A percentile compares a stretch with the other conserved stretches of the same genome.
Evolutionary conservation across 164 flowering plant genomes (phyloP).

Genomic region (Magnolia sinica): DNA sequence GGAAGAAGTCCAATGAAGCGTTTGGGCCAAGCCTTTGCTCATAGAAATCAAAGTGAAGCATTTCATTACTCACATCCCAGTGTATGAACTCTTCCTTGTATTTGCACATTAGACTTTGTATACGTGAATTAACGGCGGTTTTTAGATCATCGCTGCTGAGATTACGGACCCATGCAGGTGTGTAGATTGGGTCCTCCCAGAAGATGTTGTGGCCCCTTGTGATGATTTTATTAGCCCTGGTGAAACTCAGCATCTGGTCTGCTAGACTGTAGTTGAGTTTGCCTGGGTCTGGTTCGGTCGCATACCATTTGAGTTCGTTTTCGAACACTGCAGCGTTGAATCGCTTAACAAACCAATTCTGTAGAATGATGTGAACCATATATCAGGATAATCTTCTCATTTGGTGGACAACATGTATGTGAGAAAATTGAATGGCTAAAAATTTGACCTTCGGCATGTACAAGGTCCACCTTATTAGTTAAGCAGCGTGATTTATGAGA

Average conservation of each 20-base stretch:
- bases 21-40: slow-evolving; percentile 66
- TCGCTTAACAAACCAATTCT: slow-evolving; percentile 78
- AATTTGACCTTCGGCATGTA: too few species aligned
- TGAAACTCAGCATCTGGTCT: slow-evolving; percentile 69
- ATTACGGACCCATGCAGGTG: slow-evolving; percentile 76
- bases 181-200: slow-evolving; percentile 87
- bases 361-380: slow-evolving; percentile 6
- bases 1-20: slow-evolving; percentile 55
- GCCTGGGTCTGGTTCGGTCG: slow-evolving; percentile 71
- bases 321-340: slow-evolving; percentile 95
- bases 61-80: slow-evolving; percentile 97
- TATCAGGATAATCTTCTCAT: neutral
- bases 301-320: slow-evolving; percentile 93
- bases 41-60: slow-evolving; percentile 84
- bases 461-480: too few species aligned
- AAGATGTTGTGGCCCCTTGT: slow-evolving; percentile 91
- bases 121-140: slow-evolving; percentile 53
- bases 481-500: too few species aligned
- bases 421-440: too few species aligned
- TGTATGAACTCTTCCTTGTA: slow-evolving; percentile 77
- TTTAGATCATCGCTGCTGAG: slow-evolving; percentile 45
- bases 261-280: slow-evolving; percentile 64
- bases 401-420: too few species aligned
- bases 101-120: slow-evolving; percentile 62
- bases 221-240: slow-evolving; percentile 52